A percentile compares a stretch with the other conserved stretches of the same genome.
phyloP scores from a whole-genome alignment of 2,329 filamentous ascomycete species.

The Aspergillus floridensis region DNA sequence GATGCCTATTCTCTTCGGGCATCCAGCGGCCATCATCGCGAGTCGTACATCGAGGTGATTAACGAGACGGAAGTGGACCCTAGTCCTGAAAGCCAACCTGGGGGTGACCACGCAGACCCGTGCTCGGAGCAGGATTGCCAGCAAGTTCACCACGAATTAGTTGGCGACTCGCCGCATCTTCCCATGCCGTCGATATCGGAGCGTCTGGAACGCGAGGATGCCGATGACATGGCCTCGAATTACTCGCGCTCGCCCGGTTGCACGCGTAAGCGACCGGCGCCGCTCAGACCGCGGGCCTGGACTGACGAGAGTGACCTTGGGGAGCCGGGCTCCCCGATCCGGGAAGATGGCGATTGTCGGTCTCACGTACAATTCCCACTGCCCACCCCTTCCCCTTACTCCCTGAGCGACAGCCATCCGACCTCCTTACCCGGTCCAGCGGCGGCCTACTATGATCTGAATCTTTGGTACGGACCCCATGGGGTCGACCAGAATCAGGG shows the following conservation, averaged over 20 bases:
- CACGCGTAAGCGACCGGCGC: slow-evolving; percentile 17
- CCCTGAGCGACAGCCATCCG: neutral
- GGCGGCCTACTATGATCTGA: slow-evolving; percentile 3
- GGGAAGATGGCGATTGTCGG: slow-evolving; percentile 5
- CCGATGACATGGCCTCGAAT: slow-evolving; percentile 8
- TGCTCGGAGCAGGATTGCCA: slow-evolving; percentile 12
- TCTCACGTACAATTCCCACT: neutral
- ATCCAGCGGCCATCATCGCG: slow-evolving; percentile 22
- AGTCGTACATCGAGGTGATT: slow-evolving; percentile 21
- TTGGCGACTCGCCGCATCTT: slow-evolving; percentile 21
- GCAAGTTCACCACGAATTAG: slow-evolving; percentile 20
- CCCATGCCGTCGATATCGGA: slow-evolving; percentile 30
- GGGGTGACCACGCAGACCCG: neutral
- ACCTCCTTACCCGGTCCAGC: neutral
- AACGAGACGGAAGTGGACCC: slow-evolving; percentile 13
- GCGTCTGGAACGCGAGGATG: slow-evolving; percentile 20
- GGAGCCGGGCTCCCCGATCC: slow-evolving; percentile 29
- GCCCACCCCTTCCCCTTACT: slow-evolving; percentile 2
- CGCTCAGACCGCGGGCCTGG: slow-evolving; percentile 17
- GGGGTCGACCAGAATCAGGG: neutral
- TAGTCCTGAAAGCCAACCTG: slow-evolving; percentile 13
- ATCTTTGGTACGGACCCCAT: neutral
- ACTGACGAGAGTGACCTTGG: slow-evolving; percentile 29
- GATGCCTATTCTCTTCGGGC: slow-evolving; percentile 22
- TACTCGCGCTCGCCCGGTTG: slow-evolving; percentile 12